Evolutionary conservation across 1,139 yeast genomes (phyloP).

Genomic region (Lodderomyces parapsilosis): DNA sequence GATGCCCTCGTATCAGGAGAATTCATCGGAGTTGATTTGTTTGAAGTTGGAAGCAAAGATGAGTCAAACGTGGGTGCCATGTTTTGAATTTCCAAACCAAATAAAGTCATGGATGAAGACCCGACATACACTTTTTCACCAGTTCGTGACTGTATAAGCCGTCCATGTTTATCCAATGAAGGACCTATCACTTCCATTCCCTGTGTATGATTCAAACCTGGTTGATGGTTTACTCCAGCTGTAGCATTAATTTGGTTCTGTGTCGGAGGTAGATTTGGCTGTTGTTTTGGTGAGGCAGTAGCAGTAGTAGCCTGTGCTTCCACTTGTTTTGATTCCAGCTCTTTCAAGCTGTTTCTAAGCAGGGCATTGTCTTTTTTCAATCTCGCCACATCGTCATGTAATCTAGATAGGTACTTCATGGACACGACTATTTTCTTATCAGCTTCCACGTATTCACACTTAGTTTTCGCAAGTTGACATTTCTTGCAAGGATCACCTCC

Average conservation of each 20-base stretch:
- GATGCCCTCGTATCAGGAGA: conserved; percentile 10
- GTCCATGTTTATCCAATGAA: conserved; percentile 65
- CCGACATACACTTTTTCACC: conserved; percentile 78
- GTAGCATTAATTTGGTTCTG: conserved; percentile 7
- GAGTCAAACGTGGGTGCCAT: conserved; percentile 42
- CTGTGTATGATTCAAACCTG: background rate
- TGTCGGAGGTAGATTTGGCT: conserved; percentile 2
- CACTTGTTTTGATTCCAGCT: conserved; percentile 20
- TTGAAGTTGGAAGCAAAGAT: background rate
- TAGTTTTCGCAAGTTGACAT: conserved; percentile 56
- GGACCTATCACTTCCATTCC: conserved; percentile 57
- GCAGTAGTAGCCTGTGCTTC: background rate
- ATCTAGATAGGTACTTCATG: conserved; percentile 64
- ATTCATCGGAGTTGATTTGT: conserved; percentile 13
- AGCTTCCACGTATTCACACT: conserved; percentile 76
- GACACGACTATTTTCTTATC: conserved; percentile 78
- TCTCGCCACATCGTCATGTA: conserved; percentile 66
- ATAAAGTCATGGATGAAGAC: conserved; percentile 77
- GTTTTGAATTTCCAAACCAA: conserved; percentile 73
- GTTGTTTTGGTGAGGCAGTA: too few species aligned
- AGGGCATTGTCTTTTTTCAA: conserved; percentile 54
- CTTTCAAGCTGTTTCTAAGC: conserved; percentile 46
- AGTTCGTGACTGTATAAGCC: conserved; percentile 68
- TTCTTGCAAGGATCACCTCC: conserved; percentile 77
- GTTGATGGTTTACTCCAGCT: background rate